These are phyloP conservation scores for Talaromyces adpressus DNA, from an alignment of 495 filamentous ascomycete genomes.

Conservation along the genomic window DNA sequence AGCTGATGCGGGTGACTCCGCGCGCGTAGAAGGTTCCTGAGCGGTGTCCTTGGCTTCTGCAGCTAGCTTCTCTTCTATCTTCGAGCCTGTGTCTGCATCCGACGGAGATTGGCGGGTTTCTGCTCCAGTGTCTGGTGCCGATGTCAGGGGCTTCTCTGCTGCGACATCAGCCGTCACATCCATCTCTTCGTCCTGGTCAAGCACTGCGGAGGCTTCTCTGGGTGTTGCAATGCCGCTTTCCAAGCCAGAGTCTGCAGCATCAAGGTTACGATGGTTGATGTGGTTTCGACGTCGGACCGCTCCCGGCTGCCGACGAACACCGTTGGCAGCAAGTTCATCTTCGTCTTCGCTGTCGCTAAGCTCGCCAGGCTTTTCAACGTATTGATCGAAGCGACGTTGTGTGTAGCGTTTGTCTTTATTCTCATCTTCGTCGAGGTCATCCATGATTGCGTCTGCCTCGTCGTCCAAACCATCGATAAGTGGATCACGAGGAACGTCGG, in stretches of 20 bases:
- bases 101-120: constrained; percentile 15
- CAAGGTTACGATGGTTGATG: constrained; percentile 62
- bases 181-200: constrained; percentile 43
- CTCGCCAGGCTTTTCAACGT: constrained; percentile 65
- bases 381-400: constrained; percentile 76
- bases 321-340: constrained; percentile 67
- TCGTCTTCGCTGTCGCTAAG: constrained; percentile 85
- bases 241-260: constrained; percentile 55
- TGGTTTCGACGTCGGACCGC: constrained; percentile 56
- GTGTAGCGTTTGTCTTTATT: constrained; percentile 81
- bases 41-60: constrained; percentile 57
- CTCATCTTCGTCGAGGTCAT: constrained; percentile 85
- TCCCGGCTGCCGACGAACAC: constrained; percentile 57
- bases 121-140: constrained; percentile 21
- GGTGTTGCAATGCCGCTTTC: constrained; percentile 56
- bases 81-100: constrained; percentile 16
- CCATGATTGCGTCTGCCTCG: constrained; percentile 80
- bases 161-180: constrained; percentile 42
- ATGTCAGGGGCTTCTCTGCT: constrained; percentile 37
- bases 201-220: constrained; percentile 39
- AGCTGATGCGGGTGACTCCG: constrained; percentile 18
- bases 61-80: constrained; percentile 33
- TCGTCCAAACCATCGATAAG: constrained; percentile 62
- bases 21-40: constrained; percentile 19
- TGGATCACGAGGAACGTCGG: constrained; percentile 78